phyloP scores from a whole-genome alignment of 176 grass and related monocot species.

The Eremochloa ophiuroides region DNA sequence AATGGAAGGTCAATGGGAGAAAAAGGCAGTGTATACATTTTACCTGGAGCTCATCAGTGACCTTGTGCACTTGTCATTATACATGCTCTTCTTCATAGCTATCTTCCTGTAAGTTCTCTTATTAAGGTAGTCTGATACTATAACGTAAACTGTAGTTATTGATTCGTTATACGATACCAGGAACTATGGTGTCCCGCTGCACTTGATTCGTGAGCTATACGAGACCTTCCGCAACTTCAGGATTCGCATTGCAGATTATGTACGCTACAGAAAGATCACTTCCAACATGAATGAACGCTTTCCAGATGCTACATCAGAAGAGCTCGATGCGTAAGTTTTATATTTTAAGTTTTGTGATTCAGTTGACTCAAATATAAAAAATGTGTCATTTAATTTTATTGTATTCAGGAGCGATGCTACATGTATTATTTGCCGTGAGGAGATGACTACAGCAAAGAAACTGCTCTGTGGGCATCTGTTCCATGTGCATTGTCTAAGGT shows the following conservation, averaged over 20 bases:
- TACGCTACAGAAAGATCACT: constrained; percentile 92
- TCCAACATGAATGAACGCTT: constrained; percentile 99
- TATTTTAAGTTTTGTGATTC: constrained; percentile 1
- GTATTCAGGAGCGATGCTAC: constrained; percentile 78
- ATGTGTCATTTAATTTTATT: neutral
- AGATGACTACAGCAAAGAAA: constrained; percentile 92
- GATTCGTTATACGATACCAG: constrained; percentile 43
- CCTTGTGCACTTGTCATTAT: constrained; percentile 90
- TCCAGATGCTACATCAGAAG: constrained; percentile 79
- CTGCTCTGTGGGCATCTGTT: constrained; percentile 96
- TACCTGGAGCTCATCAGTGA: constrained; percentile 94
- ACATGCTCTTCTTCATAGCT: constrained; percentile 93
- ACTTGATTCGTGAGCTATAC: constrained; percentile 92
- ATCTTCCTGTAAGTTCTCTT: constrained; percentile 85
- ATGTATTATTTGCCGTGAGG: constrained; percentile 99
- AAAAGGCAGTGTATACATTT: constrained; percentile 96
- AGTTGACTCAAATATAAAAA: neutral
- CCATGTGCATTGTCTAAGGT: constrained; percentile 94
- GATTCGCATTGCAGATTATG: constrained; percentile 76
- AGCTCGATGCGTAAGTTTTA: constrained; percentile 67
- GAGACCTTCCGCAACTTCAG: constrained; percentile 96
- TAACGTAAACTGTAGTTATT: neutral
- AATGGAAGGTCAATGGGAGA: constrained; percentile 98
- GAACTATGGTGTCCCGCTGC: constrained; percentile 94
- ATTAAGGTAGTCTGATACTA: neutral